These are phyloP conservation scores for Saturnispora quitensis DNA, from an alignment of 805 yeast genomes.

Conservation along the genomic window DNA sequence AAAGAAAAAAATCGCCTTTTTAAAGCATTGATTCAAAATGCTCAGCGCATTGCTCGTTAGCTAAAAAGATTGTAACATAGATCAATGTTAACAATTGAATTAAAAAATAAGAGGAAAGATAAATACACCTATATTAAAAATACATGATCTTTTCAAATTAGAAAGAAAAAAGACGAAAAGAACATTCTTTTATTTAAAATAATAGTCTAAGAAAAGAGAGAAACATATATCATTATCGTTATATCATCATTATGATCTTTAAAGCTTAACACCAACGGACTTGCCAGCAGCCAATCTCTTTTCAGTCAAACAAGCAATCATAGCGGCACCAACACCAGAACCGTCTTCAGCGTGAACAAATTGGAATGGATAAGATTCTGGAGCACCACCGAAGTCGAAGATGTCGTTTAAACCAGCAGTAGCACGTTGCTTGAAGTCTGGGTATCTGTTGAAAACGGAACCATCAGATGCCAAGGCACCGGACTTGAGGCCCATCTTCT, in stretches of 20 bases:
- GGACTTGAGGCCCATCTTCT: slow-evolving; percentile 67
- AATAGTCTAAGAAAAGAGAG: background rate
- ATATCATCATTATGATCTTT: background rate
- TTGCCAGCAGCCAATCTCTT: slow-evolving; percentile 60
- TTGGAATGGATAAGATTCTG: slow-evolving; percentile 20
- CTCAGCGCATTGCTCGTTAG: background rate
- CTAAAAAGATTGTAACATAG: background rate
- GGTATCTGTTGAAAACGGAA: slow-evolving; percentile 89
- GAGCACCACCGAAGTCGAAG: slow-evolving; percentile 54
- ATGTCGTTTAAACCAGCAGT: slow-evolving; percentile 83
- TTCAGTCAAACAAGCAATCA: slow-evolving; percentile 90
- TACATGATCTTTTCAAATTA: background rate
- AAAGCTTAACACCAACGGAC: slow-evolving; percentile 28
- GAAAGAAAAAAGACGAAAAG: background rate
- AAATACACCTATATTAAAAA: background rate
- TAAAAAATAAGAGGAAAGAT: background rate
- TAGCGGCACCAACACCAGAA: slow-evolving; percentile 96
- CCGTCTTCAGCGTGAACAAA: slow-evolving; percentile 64
- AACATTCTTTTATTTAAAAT: background rate
- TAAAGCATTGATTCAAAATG: background rate
- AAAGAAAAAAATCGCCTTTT: background rate
- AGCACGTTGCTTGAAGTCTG: slow-evolving; percentile 83
- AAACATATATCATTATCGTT: background rate
- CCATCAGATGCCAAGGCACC: slow-evolving; percentile 97
- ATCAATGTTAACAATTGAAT: background rate